These are phyloP conservation scores for Aphanocladium album DNA, from an alignment of 2,329 filamentous ascomycete species.

Conservation along the genomic window DNA sequence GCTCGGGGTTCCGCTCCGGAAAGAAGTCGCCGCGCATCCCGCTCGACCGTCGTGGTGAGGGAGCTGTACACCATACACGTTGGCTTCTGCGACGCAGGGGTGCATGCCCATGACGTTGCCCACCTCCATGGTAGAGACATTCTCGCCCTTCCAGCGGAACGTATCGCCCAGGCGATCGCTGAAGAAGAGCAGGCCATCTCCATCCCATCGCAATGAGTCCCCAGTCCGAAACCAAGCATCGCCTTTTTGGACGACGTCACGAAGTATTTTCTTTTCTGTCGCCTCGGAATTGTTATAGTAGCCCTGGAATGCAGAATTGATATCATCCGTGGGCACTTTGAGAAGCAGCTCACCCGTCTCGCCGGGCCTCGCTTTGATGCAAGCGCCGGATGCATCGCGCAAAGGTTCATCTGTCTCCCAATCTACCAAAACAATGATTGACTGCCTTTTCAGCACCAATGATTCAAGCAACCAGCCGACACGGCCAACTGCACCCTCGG, in stretches of 20 bases:
- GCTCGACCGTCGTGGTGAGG: constrained; percentile 82
- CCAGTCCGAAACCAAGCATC: constrained; percentile 82
- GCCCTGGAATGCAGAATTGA: constrained; percentile 66
- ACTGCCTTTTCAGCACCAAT: constrained; percentile 47
- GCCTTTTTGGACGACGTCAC: constrained; percentile 66
- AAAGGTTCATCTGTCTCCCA: neutral
- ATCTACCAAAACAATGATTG: constrained; percentile 61
- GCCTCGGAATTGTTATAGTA: constrained; percentile 75
- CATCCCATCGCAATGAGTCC: constrained; percentile 68
- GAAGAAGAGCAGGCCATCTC: constrained; percentile 71
- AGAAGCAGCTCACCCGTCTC: constrained; percentile 73
- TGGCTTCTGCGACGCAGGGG: constrained; percentile 65
- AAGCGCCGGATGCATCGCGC: constrained; percentile 59
- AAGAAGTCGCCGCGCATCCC: constrained; percentile 68
- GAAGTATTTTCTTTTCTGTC: constrained; percentile 67
- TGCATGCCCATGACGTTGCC: constrained; percentile 66
- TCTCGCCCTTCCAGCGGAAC: constrained; percentile 78
- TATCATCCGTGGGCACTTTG: constrained; percentile 55
- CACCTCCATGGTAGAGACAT: constrained; percentile 78
- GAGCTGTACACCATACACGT: constrained; percentile 77
- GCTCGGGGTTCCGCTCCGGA: constrained; percentile 39
- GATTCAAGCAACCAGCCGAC: constrained; percentile 57
- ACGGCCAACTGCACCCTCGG: constrained; percentile 70
- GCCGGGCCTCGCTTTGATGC: constrained; percentile 44
- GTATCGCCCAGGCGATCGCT: constrained; percentile 75